Base-by-base conservation (phyloP, 2,329 filamentous ascomycete species). In the Trichoderma semiorbis region DNA sequence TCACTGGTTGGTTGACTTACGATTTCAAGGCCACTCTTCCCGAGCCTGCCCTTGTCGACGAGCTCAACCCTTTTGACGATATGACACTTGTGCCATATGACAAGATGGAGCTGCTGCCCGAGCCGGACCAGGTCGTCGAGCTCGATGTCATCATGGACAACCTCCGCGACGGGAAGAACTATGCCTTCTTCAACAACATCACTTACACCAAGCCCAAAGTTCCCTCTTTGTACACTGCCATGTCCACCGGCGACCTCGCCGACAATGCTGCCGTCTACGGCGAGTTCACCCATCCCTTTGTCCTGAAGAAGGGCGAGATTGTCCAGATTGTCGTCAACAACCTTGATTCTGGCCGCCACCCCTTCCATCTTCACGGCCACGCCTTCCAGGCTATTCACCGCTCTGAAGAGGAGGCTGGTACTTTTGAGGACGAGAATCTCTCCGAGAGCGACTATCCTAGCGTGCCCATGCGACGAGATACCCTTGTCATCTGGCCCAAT, bases 291-390 rank as follows among this genome's bases (percentile, higher is more conserved):
- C 86, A 93, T 76, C 81, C 90, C 1, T 87, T 93, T 75, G 85
- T 97, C 3, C 86, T 97, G 14, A 84, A 90, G 32, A 87, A 91
- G 73, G 88, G 87, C 70, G 84, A 90, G 72, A 84, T 93, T n/a
- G 88, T 95, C 32, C 90, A 95, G 78, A 86, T 95, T 65, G 81
- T 94, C 21, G 83, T 95, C n/a, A 93, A 94, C 83, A 95, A 94
- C 77, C 85, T 89, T 58, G 93, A 95, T 75, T 79, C 85, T 72
- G 83, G 93, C 55, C 90, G 89, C 10, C 92, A 94, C 76, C 93
- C 89, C 5, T 94, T 95, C 83, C 92, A 93, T 76, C 79, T 97
- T 1, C 94, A 96, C 82, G 92, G 92, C 0, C 92, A 94, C 79
- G 84, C 88, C 75, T 94, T 94, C 82, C 92, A 93, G 80, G 84